Evolutionary conservation across 768 basidiomycete genomes (phyloP).

Genomic region (Fibroporia radiculosa): DNA sequence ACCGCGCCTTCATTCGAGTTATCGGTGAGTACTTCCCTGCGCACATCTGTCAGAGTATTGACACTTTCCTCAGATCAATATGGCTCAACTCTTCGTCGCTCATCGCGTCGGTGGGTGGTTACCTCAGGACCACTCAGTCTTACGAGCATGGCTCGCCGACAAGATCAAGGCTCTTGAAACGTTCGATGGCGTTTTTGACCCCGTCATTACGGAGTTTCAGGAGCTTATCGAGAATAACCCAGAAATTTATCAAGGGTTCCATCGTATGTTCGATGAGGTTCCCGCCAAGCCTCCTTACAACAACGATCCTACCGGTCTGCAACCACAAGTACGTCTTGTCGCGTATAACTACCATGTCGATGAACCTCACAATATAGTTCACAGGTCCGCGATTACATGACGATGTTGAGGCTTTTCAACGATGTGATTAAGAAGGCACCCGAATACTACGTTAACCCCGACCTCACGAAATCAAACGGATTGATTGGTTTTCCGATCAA

Average conservation of each 20-base stretch:
- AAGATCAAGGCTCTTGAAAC: constrained; percentile 8
- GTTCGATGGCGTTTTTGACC: background rate
- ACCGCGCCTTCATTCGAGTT: too few species aligned
- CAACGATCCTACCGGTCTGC: constrained; percentile 7
- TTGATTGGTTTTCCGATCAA: constrained; percentile 42
- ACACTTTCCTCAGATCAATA: too few species aligned
- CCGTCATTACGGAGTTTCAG: constrained; percentile 22
- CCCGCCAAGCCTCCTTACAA: constrained; percentile 8
- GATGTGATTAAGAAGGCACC: constrained; percentile 36
- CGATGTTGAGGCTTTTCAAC: constrained; percentile 35
- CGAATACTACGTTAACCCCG: constrained; percentile 24
- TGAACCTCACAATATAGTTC: background rate
- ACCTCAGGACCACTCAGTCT: constrained; percentile 3
- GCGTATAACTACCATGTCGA: background rate
- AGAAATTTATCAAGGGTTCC: constrained; percentile 28
- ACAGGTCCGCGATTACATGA: constrained; percentile 33
- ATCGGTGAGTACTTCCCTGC: too few species aligned
- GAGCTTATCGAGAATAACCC: constrained; percentile 10
- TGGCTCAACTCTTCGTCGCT: too few species aligned
- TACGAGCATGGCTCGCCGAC: constrained; percentile 7
- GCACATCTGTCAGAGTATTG: too few species aligned
- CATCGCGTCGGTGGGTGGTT: constrained; percentile 11
- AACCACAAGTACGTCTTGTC: constrained; percentile 5
- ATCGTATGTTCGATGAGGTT: constrained; percentile 28
- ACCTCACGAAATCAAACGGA: constrained; percentile 20